Conservation (phyloP, 164 flowering plant species). For the Kalanchoe fedtschenkoi region DNA sequence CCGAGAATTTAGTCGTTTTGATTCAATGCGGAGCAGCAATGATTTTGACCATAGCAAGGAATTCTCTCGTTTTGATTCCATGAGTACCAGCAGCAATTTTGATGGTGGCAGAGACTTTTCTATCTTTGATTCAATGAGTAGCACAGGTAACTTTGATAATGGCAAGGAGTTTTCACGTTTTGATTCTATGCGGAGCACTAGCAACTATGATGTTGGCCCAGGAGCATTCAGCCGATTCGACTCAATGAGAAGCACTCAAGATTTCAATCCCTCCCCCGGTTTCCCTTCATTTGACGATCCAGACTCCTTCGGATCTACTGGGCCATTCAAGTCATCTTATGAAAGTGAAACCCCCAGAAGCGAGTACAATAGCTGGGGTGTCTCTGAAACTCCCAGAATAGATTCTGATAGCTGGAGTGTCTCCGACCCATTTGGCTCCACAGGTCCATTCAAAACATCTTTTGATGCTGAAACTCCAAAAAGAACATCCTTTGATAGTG, state of each 20-base stretch:
- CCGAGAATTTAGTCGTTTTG: conserved; percentile 18
- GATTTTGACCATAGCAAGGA: conserved; percentile 29
- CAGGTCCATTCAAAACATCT: no score
- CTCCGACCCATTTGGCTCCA: no score
- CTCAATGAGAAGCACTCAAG: conserved; percentile 22
- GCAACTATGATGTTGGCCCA: conserved; percentile 9
- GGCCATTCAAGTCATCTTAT: conserved; percentile 30
- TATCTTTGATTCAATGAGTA: conserved; percentile 17
- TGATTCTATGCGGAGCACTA: conserved; percentile 20
- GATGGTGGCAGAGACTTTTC: not conserved
- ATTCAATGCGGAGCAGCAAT: conserved; percentile 25
- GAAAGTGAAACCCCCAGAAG: conserved; percentile 37
- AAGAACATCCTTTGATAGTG: conserved; percentile 8
- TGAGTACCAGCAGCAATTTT: not conserved
- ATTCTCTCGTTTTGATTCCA: conserved; percentile 33
- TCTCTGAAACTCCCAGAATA: conserved; percentile 32
- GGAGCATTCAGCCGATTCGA: conserved; percentile 20
- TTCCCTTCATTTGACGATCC: conserved; percentile 42
- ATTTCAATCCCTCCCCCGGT: conserved; percentile 25
- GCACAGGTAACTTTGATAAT: conserved; percentile 1
- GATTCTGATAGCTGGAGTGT: conserved; percentile 24
- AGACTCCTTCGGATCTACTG: conserved; percentile 40
- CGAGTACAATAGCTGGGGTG: conserved; percentile 43
- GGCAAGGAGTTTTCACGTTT: conserved; percentile 14
- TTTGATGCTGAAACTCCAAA: conserved; percentile 28